Evolutionary conservation across 1,284 basidiomycete genomes (phyloP), one percentile per base, ranked within the genome.

Genomic region (Trametes versicolor): DNA sequence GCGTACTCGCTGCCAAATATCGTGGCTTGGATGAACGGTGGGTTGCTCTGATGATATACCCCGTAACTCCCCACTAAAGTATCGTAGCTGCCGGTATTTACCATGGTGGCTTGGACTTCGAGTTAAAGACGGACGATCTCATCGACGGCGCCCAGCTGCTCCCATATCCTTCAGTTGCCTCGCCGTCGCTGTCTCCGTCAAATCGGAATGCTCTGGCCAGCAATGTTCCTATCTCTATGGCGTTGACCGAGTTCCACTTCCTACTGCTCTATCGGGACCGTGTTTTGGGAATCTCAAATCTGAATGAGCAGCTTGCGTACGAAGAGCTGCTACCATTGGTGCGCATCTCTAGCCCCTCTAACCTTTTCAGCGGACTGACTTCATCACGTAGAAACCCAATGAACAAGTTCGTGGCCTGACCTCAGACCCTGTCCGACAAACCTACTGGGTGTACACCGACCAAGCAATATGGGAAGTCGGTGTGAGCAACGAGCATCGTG

Each of bases 381-480:
- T 29, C 19, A 21, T 27, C 13, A 0, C 45, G 62, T 71, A 96
- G 94, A 90, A 88, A 85, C 80, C 86, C 4, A 87, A 85, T 36
- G 94, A 97, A 74, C 79, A 80, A 58, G 89, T 95, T 8, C 82
- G 87, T 27, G 93, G 91, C 0, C 80, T 98, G 25, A 86, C 90
- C 5, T 85, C 91, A 8, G 98, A 99, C 77, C 90, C 93, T 9
- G 87, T 94, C 5, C 89, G 94, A 9, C 89, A 88, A 74, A 99
- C 97, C 4, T 97, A 93, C 73, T 99, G 98, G 98, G 86, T 98
- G 2, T 98, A 94, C 76, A 97, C 97, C 0, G 90, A 95, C 70
- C 87, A 91, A 64, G 93, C 94, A 0, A 87, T 99, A 50, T 96
- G 95, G 72, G 98, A 99, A 74, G 81, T 99, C 21, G 88, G 93